These are phyloP conservation scores for Zea mays DNA, from an alignment of 176 grass and related monocot genomes.

Conservation along the genomic window DNA sequence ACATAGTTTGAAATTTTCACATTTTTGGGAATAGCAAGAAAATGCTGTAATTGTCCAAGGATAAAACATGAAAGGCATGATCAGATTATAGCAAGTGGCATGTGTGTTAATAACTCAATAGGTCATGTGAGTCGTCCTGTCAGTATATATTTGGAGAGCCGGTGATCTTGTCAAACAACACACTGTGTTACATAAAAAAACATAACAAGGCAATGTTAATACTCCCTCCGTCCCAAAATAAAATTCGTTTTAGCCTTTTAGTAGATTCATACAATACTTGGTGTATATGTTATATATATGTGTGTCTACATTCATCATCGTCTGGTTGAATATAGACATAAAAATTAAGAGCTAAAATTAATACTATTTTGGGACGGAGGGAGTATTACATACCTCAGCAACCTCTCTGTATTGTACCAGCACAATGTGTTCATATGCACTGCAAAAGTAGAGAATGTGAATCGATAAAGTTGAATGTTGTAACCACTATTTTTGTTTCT, in stretches of 20 bases:
- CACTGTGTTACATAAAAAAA: neutral
- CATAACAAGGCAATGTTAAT: constrained; percentile 25
- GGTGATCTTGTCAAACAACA: constrained; percentile 25
- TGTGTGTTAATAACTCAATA: constrained; percentile 12
- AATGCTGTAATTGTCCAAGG: constrained; percentile 1
- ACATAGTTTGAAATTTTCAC: constrained; percentile 12
- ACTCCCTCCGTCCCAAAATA: too few species aligned
- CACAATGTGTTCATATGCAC: constrained; percentile 88
- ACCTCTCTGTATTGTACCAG: constrained; percentile 95
- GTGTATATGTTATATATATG: too few species aligned
- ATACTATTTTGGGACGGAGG: too few species aligned
- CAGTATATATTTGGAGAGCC: constrained; percentile 19
- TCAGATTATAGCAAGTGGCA: neutral
- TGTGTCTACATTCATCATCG: too few species aligned
- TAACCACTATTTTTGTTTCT: neutral
- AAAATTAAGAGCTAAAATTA: too few species aligned
- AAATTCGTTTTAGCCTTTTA: too few species aligned
- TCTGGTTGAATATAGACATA: too few species aligned
- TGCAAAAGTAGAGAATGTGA: constrained; percentile 47
- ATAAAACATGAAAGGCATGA: neutral
- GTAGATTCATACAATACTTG: too few species aligned
- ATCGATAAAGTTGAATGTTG: constrained; percentile 21
- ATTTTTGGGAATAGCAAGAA: constrained; percentile 23
- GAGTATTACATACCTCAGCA: constrained; percentile 67
- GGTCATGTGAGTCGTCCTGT: neutral